These are phyloP conservation scores for Pseudogymnoascus sp. DNA, from an alignment of 2,329 filamentous ascomycete genomes.

Conservation along the genomic window DNA sequence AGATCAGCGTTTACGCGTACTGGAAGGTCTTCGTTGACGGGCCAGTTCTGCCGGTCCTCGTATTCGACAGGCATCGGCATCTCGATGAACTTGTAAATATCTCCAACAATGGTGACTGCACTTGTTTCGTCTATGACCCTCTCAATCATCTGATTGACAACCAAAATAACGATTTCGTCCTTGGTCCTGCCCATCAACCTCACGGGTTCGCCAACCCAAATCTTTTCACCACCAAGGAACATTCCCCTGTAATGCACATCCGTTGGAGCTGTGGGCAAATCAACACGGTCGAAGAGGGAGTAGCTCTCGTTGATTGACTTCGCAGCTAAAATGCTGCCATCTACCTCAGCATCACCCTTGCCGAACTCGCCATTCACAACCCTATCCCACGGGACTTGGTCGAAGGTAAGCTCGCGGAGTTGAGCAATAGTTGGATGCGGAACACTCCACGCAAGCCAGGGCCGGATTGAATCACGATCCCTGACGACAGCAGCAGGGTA, in stretches of 20 bases:
- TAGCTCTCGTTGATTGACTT: constrained; percentile 49
- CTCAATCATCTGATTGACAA: constrained; percentile 32
- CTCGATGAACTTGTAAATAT: constrained; percentile 43
- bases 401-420: constrained; percentile 38
- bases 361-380: constrained; percentile 34
- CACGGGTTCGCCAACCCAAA: constrained; percentile 52
- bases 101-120: constrained; percentile 38
- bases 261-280: constrained; percentile 31
- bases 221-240: constrained; percentile 51
- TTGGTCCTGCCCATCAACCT: constrained; percentile 38
- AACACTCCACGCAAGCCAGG: constrained; percentile 52
- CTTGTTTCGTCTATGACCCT: constrained; percentile 17
- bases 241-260: constrained; percentile 45
- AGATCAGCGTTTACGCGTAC: constrained; percentile 34
- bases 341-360: constrained; percentile 42
- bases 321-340: constrained; percentile 50
- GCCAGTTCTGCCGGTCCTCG: constrained; percentile 30
- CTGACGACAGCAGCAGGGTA: constrained; percentile 36
- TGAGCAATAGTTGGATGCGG: constrained; percentile 41
- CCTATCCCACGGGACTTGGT: constrained; percentile 44
- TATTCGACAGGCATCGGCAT: constrained; percentile 27
- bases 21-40: constrained; percentile 38
- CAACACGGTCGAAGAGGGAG: constrained; percentile 44
- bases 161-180: constrained; percentile 41
- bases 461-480: constrained; percentile 38